Conservation (phyloP, 805 yeast genomes). For the Candida boleticola region DNA sequence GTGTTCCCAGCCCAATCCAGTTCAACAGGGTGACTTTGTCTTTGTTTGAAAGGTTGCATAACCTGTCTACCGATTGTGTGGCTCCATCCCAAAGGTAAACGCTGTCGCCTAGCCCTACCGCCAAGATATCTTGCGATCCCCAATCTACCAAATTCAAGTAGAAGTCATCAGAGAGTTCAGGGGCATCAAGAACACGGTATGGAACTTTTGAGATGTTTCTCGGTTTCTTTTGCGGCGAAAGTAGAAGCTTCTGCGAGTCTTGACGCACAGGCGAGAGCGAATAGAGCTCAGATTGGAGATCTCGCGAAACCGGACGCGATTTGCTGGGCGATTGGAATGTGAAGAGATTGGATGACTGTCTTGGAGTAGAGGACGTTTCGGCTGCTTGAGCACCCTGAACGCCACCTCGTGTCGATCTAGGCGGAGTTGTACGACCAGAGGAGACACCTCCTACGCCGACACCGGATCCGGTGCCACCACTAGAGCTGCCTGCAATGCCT, state of each 20-base stretch:
- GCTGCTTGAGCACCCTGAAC: slow-evolving; percentile 2
- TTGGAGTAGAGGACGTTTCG: slow-evolving; percentile 34
- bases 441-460: neutral
- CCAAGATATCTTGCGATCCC: slow-evolving; percentile 87
- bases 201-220: slow-evolving; percentile 84
- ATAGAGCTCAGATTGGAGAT: slow-evolving; percentile 70
- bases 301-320: slow-evolving; percentile 59
- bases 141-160: slow-evolving; percentile 91
- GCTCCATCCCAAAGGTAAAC: slow-evolving; percentile 91
- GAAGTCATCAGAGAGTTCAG: slow-evolving; percentile 90
- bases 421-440: slow-evolving; percentile 8
- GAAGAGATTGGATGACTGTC: slow-evolving; percentile 49
- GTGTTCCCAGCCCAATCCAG: slow-evolving; percentile 95
- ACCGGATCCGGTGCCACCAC: neutral
- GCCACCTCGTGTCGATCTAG: slow-evolving; percentile 8
- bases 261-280: slow-evolving; percentile 85
- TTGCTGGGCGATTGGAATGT: slow-evolving; percentile 74
- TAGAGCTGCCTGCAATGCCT: neutral
- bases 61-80: slow-evolving; percentile 75
- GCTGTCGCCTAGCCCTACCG: slow-evolving; percentile 84
- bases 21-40: slow-evolving; percentile 80
- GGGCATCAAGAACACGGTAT: slow-evolving; percentile 91
- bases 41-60: slow-evolving; percentile 67
- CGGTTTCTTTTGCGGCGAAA: slow-evolving; percentile 79
- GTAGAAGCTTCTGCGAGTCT: slow-evolving; percentile 74